phyloP scores from a whole-genome alignment of 164 flowering plant genomes.

The Dillenia suffruticosa region DNA sequence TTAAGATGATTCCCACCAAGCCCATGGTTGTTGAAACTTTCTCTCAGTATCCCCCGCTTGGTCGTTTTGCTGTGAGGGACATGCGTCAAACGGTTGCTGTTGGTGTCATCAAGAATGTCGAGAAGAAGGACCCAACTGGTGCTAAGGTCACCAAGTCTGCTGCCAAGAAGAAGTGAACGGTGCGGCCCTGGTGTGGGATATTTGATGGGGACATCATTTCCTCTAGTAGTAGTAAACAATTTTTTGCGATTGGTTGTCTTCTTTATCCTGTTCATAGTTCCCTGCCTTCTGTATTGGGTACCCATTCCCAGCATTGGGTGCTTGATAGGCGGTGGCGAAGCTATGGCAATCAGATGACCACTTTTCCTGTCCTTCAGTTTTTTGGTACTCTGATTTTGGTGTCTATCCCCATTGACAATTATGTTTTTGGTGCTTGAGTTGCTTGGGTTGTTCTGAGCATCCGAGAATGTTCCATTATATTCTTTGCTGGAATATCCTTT shows the following conservation, averaged over 20 bases:
- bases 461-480: too few relatives aligned
- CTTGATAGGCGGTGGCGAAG: slow-evolving; percentile 22
- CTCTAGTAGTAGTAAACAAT: neutral
- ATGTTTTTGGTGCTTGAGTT: too few relatives aligned
- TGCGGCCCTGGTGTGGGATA: neutral
- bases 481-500: too few relatives aligned
- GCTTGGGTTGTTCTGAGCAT: too few relatives aligned
- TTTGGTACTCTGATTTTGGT: too few relatives aligned
- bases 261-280: slow-evolving; percentile 2
- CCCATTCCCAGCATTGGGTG: slow-evolving; percentile 14
- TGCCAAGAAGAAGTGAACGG: slow-evolving; percentile 33
- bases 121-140: slow-evolving; percentile 35
- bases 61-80: slow-evolving; percentile 43
- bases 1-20: slow-evolving; percentile 44
- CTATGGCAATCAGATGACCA: neutral
- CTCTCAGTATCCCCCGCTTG: slow-evolving; percentile 36
- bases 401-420: too few relatives aligned
- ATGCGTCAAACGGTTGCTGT: slow-evolving; percentile 43
- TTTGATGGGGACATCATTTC: neutral
- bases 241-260: neutral
- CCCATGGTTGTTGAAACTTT: slow-evolving; percentile 47
- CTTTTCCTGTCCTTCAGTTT: too few relatives aligned
- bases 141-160: slow-evolving; percentile 45
- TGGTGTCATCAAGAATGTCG: slow-evolving; percentile 37
- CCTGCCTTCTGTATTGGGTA: slow-evolving; percentile 1